Evolutionary conservation across 1,284 basidiomycete species (phyloP), one percentile per base, ranked within the genome.

Genomic region (Cystobasidium pallidum): DNA sequence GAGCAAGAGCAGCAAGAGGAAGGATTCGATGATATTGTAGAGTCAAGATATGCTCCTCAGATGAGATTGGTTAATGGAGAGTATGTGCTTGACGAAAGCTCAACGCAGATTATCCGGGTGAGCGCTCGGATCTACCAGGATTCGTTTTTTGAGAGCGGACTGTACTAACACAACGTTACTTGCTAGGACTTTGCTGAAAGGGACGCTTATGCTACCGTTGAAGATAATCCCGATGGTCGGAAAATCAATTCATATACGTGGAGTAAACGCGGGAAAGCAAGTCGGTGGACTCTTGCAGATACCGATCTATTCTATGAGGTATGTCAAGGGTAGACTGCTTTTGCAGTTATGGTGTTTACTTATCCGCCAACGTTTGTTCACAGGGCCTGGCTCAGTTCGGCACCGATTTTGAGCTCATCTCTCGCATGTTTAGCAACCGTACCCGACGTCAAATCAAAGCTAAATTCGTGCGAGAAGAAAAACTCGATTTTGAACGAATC

Each of bases 391-490:
- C 88, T 3, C 91, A 92, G 79, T 94, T 92, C 78, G 92, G 92
- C 41, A 91, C 92, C 79, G 93, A 94, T 76, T 94, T 94, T 78
- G 92, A 94, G 79, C 86, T 94, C 72, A 92, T 94, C 70, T 89
- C 92, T 1, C 88, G 88, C 74, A 85, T 93, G 11, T 85, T 94
- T 41, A 91, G 91, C 32, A 88, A 89, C 19, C 88, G 92, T n/a
- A 89, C 91, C 78, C 85, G 92, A 19, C 90, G 89, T 76, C 88
- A 91, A 55, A 93, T 93, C 81, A 92, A 92, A 81, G 89, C 89
- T 78, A 95, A 95, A 80, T 94, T 92, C 84, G 92, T 90, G 77
- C 84, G 87, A 0, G 92, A 94, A 80, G 92, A 94, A 79, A 90
- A 87, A 81, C 87, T 85, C 77, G 88, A 92, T 78, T 84, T 88